Percentiles rank a stretch among this genome's conserved stretches.
phyloP scores from a whole-genome alignment of 164 flowering plant species.

The Aristolochia contorta region DNA sequence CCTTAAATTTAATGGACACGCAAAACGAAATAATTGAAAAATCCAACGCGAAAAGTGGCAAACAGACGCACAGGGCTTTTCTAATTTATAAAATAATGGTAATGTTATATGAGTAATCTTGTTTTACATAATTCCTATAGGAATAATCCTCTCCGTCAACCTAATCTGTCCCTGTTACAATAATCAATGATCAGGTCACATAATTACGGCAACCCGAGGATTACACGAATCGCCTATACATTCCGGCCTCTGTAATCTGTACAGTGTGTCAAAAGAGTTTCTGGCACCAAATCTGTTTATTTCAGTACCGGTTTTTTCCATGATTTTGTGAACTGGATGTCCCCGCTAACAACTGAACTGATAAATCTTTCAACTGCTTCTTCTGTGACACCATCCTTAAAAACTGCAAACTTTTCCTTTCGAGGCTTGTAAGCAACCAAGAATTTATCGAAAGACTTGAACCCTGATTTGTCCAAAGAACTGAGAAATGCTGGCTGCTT shows the following conservation, averaged over 20 bases:
- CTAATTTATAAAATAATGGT: too few relatives aligned
- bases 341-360: conserved; percentile 67
- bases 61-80: too few relatives aligned
- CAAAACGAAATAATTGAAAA: too few relatives aligned
- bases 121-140: too few relatives aligned
- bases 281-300: conserved; percentile 12
- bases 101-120: too few relatives aligned
- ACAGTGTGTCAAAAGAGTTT: background rate
- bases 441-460: conserved; percentile 43
- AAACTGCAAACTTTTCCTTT: conserved; percentile 56
- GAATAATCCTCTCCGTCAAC: too few relatives aligned
- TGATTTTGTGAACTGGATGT: conserved; percentile 50
- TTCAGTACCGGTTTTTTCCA: conserved; percentile 44
- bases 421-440: conserved; percentile 80
- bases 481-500: conserved; percentile 55
- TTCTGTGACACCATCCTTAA: conserved; percentile 25
- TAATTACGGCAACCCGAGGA: too few relatives aligned
- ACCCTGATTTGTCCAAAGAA: conserved; percentile 60
- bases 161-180: too few relatives aligned
- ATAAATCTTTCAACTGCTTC: conserved; percentile 69
- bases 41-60: too few relatives aligned
- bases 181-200: too few relatives aligned
- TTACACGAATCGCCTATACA: background rate
- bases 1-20: too few relatives aligned
- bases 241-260: too few relatives aligned